phyloP scores from a whole-genome alignment of 2,329 filamentous ascomycete genomes.

The Xylariaceae sp. region DNA sequence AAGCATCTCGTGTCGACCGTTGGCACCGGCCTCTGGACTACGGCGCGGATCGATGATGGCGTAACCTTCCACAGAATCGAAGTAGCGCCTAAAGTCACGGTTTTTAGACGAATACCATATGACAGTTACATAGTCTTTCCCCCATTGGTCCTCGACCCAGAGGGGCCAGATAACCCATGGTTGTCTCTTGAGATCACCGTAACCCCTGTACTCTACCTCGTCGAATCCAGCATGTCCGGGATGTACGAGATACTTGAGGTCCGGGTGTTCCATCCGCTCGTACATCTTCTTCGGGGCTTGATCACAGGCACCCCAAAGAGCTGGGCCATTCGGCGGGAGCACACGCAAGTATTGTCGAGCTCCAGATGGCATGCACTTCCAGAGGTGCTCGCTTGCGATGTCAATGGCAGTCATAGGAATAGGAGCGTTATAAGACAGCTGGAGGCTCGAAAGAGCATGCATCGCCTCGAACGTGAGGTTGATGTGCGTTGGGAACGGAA shows the following conservation, averaged over 20 bases:
- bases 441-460: conserved; percentile 25
- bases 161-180: conserved; percentile 27
- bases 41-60: conserved; percentile 27
- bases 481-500: conserved; percentile 21
- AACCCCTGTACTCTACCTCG: conserved; percentile 11
- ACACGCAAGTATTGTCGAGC: conserved; percentile 11
- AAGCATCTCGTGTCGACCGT: conserved; percentile 13
- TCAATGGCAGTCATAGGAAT: conserved; percentile 23
- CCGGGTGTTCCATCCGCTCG: conserved; percentile 9
- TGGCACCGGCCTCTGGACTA: neutral
- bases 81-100: neutral
- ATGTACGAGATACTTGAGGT: neutral
- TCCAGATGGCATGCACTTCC: conserved; percentile 20
- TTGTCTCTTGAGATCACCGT: conserved; percentile 17
- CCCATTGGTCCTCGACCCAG: conserved; percentile 28
- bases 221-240: too few relatives aligned
- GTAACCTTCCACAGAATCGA: conserved; percentile 11
- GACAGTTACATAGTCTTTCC: conserved; percentile 24
- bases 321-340: conserved; percentile 24
- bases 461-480: conserved; percentile 16
- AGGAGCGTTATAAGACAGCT: conserved; percentile 23
- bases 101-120: conserved; percentile 17
- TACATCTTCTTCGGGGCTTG: conserved; percentile 12
- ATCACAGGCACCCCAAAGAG: conserved; percentile 22
- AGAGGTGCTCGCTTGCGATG: conserved; percentile 22